Evolutionary conservation across 768 basidiomycete species (phyloP).

Genomic region (Boletus patriciae): DNA sequence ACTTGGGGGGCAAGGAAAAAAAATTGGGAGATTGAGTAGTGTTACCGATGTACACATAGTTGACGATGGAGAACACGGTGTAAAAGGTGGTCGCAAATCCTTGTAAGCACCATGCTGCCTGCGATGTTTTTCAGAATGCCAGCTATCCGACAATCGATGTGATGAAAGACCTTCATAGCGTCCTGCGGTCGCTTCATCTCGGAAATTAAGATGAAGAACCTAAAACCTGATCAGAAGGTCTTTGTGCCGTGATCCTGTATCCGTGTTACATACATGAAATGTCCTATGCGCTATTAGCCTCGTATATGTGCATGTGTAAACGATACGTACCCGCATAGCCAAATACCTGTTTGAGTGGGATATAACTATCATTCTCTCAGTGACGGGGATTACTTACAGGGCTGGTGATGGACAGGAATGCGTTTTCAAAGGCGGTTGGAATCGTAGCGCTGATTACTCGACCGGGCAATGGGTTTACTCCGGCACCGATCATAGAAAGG

Average conservation of each 20-base stretch:
- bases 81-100: constrained; percentile 54
- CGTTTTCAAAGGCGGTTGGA: constrained; percentile 42
- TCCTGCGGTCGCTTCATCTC: constrained; percentile 53
- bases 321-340: constrained; percentile 9
- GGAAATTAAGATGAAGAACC: constrained; percentile 60
- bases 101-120: constrained; percentile 53
- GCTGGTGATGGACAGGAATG: constrained; percentile 4
- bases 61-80: constrained; percentile 43
- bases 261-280: constrained; percentile 45
- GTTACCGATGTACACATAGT: constrained; percentile 50
- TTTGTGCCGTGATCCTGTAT: background rate
- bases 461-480: constrained; percentile 43
- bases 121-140: background rate
- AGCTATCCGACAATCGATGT: constrained; percentile 17
- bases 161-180: constrained; percentile 49
- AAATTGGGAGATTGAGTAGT: constrained; percentile 8
- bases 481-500: constrained; percentile 52
- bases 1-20: constrained; percentile 25
- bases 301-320: background rate
- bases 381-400: background rate
- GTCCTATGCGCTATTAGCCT: constrained; percentile 34
- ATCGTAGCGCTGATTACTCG: constrained; percentile 32
- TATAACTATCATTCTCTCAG: background rate
- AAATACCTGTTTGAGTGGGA: background rate
- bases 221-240: constrained; percentile 17